Evolutionary conservation across 2,329 filamentous ascomycete genomes (phyloP).

Genomic region (Podosphaera aphanis): DNA sequence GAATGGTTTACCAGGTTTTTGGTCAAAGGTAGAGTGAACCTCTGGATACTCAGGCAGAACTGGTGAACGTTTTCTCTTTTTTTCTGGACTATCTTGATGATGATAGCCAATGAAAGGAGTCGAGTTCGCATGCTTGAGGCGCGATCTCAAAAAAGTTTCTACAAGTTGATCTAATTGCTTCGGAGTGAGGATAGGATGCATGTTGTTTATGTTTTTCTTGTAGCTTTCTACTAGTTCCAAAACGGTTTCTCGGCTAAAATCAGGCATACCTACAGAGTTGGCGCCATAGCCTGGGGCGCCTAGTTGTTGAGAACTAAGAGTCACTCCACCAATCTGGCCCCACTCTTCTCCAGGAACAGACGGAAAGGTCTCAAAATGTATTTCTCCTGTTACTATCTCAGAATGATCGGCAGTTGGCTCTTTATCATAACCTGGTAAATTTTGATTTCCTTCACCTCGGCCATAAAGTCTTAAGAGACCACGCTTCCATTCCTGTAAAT

Average conservation of each 20-base stretch:
- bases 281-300: constrained; percentile 11
- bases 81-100: constrained; percentile 15
- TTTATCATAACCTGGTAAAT: constrained; percentile 21
- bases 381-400: constrained; percentile 23
- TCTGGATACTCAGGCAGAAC: constrained; percentile 8
- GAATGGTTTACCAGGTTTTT: constrained; percentile 27
- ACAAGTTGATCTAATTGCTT: constrained; percentile 23
- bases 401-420: constrained; percentile 18
- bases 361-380: constrained; percentile 26
- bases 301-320: constrained; percentile 6
- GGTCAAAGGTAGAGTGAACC: constrained; percentile 8
- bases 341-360: constrained; percentile 29
- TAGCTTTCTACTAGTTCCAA: constrained; percentile 31
- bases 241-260: constrained; percentile 28
- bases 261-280: constrained; percentile 25
- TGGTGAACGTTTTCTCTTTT: constrained; percentile 15
- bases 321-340: constrained; percentile 28
- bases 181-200: constrained; percentile 39
- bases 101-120: constrained; percentile 7
- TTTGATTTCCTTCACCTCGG: constrained; percentile 49
- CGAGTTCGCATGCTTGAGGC: constrained; percentile 9
- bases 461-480: constrained; percentile 57
- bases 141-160: constrained; percentile 13
- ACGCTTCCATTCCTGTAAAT: constrained; percentile 48
- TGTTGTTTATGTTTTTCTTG: constrained; percentile 36